phyloP scores from a whole-genome alignment of 148 eudicot genomes.

The Chenopodium suecicum region DNA sequence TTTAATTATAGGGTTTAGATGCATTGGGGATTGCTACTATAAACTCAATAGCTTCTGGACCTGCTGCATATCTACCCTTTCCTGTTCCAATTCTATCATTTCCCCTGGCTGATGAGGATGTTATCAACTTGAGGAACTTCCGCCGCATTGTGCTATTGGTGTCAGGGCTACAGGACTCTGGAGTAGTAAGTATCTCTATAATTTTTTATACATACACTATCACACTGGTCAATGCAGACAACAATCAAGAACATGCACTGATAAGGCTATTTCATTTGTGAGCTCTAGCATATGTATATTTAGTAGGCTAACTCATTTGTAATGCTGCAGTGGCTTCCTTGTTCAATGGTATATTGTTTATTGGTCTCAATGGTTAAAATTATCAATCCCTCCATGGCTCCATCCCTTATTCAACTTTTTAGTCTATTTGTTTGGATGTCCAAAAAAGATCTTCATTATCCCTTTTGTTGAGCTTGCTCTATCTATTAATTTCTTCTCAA shows the following conservation, averaged over 20 bases:
- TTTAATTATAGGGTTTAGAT: slow-evolving; percentile 71
- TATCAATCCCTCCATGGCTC: no score
- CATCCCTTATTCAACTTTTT: no score
- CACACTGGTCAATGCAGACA: not conserved
- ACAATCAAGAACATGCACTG: not conserved
- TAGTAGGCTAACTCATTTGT: no score
- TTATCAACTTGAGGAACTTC: slow-evolving; percentile 67
- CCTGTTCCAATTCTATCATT: slow-evolving; percentile 37
- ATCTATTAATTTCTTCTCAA: no score
- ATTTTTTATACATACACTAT: not conserved
- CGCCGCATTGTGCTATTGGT: slow-evolving; percentile 59
- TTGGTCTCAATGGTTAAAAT: no score
- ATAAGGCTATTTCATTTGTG: not conserved
- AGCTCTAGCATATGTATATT: not conserved
- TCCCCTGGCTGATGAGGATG: slow-evolving; percentile 67
- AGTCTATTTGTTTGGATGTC: no score
- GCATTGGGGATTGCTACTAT: slow-evolving; percentile 76
- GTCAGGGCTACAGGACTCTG: slow-evolving; percentile 42
- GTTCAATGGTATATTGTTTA: no score
- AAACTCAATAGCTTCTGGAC: slow-evolving; percentile 43
- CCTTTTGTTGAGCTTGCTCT: no score
- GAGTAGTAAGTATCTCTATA: slow-evolving; percentile 21
- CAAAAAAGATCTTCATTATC: no score
- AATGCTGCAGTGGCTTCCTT: no score
- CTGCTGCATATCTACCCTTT: slow-evolving; percentile 47